phyloP scores from a whole-genome alignment of 139 green algal species.

The Parachlorella kessleri region DNA sequence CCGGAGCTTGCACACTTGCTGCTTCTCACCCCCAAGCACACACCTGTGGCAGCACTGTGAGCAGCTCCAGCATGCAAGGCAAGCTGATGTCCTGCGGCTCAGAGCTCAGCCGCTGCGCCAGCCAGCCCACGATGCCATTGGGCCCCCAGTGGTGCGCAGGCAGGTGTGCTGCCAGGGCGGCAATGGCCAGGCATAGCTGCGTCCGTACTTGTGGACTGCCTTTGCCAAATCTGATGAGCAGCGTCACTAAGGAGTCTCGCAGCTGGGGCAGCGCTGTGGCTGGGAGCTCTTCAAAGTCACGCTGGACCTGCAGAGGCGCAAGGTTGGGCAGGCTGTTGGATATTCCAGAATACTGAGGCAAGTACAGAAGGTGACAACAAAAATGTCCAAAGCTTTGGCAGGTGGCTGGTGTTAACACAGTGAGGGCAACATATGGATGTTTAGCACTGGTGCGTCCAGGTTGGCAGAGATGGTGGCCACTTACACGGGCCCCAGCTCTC shows the following conservation, averaged over 20 bases:
- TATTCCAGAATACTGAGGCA: too few species aligned
- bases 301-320: slow-evolving; percentile 64
- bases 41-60: slow-evolving; percentile 88
- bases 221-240: slow-evolving; percentile 65
- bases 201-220: slow-evolving; percentile 63
- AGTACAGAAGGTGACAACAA: too few species aligned
- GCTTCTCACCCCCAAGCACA: too few species aligned
- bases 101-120: slow-evolving; percentile 33
- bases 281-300: slow-evolving; percentile 93
- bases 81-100: slow-evolving; percentile 47
- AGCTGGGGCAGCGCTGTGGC: slow-evolving; percentile 53
- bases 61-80: slow-evolving; percentile 86
- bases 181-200: slow-evolving; percentile 89
- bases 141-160: slow-evolving; percentile 64
- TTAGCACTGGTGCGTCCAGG: too few species aligned
- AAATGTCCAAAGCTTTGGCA: too few species aligned
- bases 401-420: too few species aligned
- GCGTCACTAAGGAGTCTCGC: slow-evolving; percentile 73
- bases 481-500: too few species aligned
- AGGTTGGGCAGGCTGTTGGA: too few species aligned
- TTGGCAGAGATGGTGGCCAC: too few species aligned
- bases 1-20: too few species aligned
- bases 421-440: too few species aligned
- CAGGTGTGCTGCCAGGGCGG: slow-evolving; percentile 78
- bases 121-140: slow-evolving; percentile 44